Base-by-base conservation (phyloP, 768 basidiomycete species). In the Serpula lacrymans region DNA sequence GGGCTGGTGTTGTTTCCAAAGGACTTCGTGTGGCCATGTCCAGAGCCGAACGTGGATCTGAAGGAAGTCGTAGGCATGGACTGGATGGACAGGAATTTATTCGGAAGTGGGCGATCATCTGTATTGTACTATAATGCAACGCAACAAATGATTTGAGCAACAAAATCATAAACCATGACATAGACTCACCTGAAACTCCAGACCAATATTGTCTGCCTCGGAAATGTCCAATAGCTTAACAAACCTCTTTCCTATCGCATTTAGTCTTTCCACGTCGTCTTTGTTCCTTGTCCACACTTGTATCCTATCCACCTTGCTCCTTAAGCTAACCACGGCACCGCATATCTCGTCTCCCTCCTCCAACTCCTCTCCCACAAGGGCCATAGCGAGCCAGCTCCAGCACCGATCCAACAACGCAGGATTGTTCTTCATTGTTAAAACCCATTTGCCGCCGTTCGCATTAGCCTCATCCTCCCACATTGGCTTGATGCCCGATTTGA, bases 381-480 rank as follows among this genome's bases (percentile, higher is more conserved):
- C 89, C 85, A 95, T 91, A 23, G 87, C 82, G 14, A 95, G 70
- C 80, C 89, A 92, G 34, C 73, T 74, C 92, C 93, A 96, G 60
- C 84, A 89, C 26, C 86, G 74, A 68, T 96, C 92, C 36, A 95
- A 68, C 51, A 92, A 59, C 34, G 64, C 62, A 3, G 88, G 80
- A 49, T 84, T 87, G 52, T 84, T 83, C 70, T 86, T 85, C 84
- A 95, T 90, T 53, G 90, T 90, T 42, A 97, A 63, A 14, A 93
- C 90, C 93, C 93, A 96, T 67, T 93, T 94, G 25, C 93, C 93
- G 14, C 93, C 93, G 39, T 84, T 77, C 18, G 88, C 86, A 55
- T 96, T 96, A 39, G 90, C 88, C 22, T 78, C 78, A 59, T 95
- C 93, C 67, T 95, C 93, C 92, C 92, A 96, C 93, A 96, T 95